phyloP scores from a whole-genome alignment of 495 filamentous ascomycete species.

The Evansstolkia leycettana region DNA sequence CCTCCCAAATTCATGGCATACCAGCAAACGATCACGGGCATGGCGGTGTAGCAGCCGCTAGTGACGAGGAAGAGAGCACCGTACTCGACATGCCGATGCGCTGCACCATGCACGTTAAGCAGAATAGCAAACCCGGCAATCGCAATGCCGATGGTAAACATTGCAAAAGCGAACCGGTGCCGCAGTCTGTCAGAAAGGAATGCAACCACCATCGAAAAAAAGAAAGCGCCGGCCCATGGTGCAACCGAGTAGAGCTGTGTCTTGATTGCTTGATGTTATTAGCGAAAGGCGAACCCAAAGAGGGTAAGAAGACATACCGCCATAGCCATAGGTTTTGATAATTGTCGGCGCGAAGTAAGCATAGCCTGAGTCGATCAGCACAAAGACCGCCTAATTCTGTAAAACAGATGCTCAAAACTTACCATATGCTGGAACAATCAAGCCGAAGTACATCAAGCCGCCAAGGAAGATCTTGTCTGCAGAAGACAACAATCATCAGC shows the following conservation, averaged over 20 bases:
- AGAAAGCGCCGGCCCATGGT: conserved; percentile 71
- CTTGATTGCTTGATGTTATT: conserved; percentile 34
- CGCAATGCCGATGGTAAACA: conserved; percentile 49
- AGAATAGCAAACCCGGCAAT: conserved; percentile 66
- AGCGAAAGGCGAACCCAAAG: neutral
- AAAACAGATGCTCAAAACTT: conserved; percentile 19
- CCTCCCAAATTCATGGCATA: conserved; percentile 88
- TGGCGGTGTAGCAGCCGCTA: conserved; percentile 49
- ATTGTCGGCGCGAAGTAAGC: conserved; percentile 74
- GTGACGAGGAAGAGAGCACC: conserved; percentile 63
- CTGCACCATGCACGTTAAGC: conserved; percentile 45
- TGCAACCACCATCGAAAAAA: conserved; percentile 64
- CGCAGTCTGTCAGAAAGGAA: conserved; percentile 50
- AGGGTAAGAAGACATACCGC: conserved; percentile 12
- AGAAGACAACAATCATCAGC: too few relatives aligned
- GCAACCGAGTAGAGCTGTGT: conserved; percentile 80
- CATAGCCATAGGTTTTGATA: conserved; percentile 53
- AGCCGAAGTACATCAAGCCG: conserved; percentile 71
- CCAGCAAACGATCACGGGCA: conserved; percentile 85
- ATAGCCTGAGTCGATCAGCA: conserved; percentile 27
- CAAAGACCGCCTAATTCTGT: neutral
- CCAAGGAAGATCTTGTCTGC: conserved; percentile 57
- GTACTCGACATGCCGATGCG: conserved; percentile 50
- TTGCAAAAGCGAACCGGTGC: conserved; percentile 66
- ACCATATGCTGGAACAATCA: conserved; percentile 80